Conservation (phyloP, 352 stramenopile genomes). For the Pythium plurisporium region DNA sequence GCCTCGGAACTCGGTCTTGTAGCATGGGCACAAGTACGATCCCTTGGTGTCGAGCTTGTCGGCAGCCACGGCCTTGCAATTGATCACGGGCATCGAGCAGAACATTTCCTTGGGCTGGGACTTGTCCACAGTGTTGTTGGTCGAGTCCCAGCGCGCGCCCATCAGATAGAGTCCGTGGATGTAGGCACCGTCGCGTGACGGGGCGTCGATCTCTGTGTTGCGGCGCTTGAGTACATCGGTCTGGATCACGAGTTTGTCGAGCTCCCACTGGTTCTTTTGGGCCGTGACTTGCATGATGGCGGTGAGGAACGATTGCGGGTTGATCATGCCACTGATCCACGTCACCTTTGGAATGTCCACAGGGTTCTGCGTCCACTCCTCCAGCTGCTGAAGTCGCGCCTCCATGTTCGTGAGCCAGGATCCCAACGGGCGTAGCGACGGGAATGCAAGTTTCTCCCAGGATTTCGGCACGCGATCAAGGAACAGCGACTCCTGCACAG, state of each 20-base stretch:
- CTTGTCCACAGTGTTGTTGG: conserved; percentile 70
- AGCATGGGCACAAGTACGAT: conserved; percentile 86
- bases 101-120: conserved; percentile 90
- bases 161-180: conserved; percentile 88
- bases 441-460: conserved; percentile 77
- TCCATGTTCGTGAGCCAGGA: conserved; percentile 86
- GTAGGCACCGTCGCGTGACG: conserved; percentile 88
- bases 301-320: conserved; percentile 81
- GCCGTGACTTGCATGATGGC: conserved; percentile 69
- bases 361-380: conserved; percentile 76
- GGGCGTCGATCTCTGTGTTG: conserved; percentile 71
- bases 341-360: conserved; percentile 77
- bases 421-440: conserved; percentile 67
- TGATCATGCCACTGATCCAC: conserved; percentile 81
- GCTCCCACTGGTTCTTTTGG: conserved; percentile 70
- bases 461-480: conserved; percentile 59
- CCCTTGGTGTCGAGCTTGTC: conserved; percentile 45
- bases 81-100: conserved; percentile 89
- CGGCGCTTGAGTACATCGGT: conserved; percentile 88
- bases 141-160: conserved; percentile 85
- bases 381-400: conserved; percentile 77
- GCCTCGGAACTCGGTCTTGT: conserved; percentile 87
- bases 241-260: conserved; percentile 71
- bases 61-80: conserved; percentile 52
- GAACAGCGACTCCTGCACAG: conserved; percentile 77